Base-by-base conservation (phyloP, 495 filamentous ascomycete genomes). In the Chaetomium fimeti region DNA sequence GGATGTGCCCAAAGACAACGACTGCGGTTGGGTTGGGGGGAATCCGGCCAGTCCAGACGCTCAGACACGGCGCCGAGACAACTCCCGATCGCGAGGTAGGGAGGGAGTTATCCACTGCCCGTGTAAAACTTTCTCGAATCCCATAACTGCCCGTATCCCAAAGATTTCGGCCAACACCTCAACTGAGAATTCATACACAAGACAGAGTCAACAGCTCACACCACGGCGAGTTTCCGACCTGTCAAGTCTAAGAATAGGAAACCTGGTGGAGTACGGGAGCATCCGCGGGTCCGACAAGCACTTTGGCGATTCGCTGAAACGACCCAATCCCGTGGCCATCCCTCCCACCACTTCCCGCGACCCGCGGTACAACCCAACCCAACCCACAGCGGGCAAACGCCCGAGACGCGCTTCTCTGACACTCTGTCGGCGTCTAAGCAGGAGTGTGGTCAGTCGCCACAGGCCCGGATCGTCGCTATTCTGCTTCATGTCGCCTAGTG, bases 401-500 rank as follows among this genome's bases (percentile, higher is more conserved):
- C 57, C 32, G 28, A 61, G 58, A 27, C 64, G 64, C 64, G 59
- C 38, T 22, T n/a, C 64, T 62, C 62, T 32, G 29, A 36, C 32
- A 36, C 61, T 40, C 53, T 36, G 45, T 62, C 64, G 60, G 64
- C 64, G 60, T 61, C 52, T 66, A 66, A 52, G 60, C 64, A 66
- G 38, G 51, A 53, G 43, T 29, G 52, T 18, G 28, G 43, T 24
- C 42, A 49, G 32, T 9, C 13, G 28, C 47, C 57, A 9, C 52
- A 36, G 52, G 27, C 48, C 27, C 13, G 3, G 9, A 22, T 18
- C 32, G 32, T 36, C 32, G 32, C 32, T 36, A 5, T 36, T 36
- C 1, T 6, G 32, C 8, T 36, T 36, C 32, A 5, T 36, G 12
- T 32, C 29, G 29, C 29, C 7, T 32, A 32, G 29, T 32, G 29